Conservation (phyloP, 345 rosid species). For the Cardiospermum halicacabum region DNA sequence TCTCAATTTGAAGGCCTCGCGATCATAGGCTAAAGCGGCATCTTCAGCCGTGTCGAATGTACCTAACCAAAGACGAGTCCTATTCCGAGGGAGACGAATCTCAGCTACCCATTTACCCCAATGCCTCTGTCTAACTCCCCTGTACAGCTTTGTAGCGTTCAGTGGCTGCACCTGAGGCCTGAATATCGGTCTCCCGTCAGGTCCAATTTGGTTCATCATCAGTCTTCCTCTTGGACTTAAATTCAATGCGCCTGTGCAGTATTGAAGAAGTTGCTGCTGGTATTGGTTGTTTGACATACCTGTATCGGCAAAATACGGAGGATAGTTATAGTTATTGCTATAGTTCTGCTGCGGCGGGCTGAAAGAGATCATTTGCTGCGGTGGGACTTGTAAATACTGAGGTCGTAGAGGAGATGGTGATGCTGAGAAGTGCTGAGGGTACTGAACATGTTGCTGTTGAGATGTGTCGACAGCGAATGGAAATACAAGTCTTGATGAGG, state of each 20-base stretch:
- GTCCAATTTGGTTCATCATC: conserved; percentile 68
- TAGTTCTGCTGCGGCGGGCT: conserved; percentile 38
- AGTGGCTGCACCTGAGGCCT: conserved; percentile 64
- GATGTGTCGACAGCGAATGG: conserved; percentile 49
- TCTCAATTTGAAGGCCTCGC: conserved; percentile 81
- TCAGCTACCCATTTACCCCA: conserved; percentile 99
- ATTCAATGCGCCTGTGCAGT: conserved; percentile 58
- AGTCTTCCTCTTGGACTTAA: conserved; percentile 74
- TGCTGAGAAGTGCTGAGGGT: conserved; percentile 34
- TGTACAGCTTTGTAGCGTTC: conserved; percentile 71
- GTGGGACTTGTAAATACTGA: conserved; percentile 19
- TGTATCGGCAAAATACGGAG: conserved; percentile 29
- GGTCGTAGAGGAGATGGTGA: conserved; percentile 26
- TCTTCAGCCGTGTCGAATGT: conserved; percentile 92
- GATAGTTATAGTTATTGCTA: conserved; percentile 29
- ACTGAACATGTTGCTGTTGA: conserved; percentile 26
- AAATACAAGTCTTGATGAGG: conserved; percentile 39
- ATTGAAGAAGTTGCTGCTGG: conserved; percentile 58
- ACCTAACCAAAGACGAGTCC: conserved; percentile 94
- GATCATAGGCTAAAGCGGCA: conserved; percentile 89
- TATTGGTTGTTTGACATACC: conserved; percentile 38
- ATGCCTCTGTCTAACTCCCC: conserved; percentile 93
- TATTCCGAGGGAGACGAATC: conserved; percentile 87
- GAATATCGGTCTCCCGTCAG: conserved; percentile 47
- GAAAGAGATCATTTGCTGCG: conserved; percentile 76